Base-by-base conservation (phyloP, 225 moss, liverwort and hornwort species). In the Pseudoscleropodium purum region DNA sequence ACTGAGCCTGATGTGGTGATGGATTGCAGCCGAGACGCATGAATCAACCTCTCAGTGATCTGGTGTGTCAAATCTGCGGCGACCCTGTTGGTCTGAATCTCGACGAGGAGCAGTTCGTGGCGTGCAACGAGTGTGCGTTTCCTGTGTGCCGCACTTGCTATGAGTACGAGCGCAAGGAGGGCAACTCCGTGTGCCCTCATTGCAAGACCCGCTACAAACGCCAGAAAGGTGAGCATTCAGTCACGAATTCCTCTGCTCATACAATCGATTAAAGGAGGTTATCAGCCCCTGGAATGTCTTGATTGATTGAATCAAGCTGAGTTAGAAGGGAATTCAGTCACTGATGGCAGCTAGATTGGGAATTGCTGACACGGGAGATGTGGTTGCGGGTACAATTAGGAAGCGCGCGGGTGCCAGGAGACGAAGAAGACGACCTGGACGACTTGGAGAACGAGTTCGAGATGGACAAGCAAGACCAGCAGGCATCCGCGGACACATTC, bases 111-210 rank as follows among this genome's bases (percentile, higher is more conserved):
- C 93, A 95, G 27, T 98, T 98, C 82, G 98, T 98, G 36, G 98
- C 98, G 17, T 98, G 98, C 94, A 96, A 97, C 86, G 98, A 98
- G 92, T 98, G 98, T 79, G 98, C 98, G 43, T 98, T 97, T 82
- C 98, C 98, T 1, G 98, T 96, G 59, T 98, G 98, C 91, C 96
- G 98, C 84, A 96, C 96, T 21, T 98, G 98, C 89, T 98, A 94
- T 80, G 98, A 98, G 92, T 98, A 98, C 60, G 98, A 98, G 93
- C 97, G 98, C 86, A 98, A 97, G 93, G 98, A 98, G 86, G 98
- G 98, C 79, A 98, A 96, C 88, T 88, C 95, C 61, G 93, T 95
- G 61, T 98, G 98, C 84, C 98, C 98, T 27, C 98, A 98, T 86
- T 98, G 98, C 92, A 96, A 95, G 89, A 96, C 97, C 70, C 95